phyloP scores from a whole-genome alignment of 495 filamentous ascomycete genomes.

The Evernia prunastri region DNA sequence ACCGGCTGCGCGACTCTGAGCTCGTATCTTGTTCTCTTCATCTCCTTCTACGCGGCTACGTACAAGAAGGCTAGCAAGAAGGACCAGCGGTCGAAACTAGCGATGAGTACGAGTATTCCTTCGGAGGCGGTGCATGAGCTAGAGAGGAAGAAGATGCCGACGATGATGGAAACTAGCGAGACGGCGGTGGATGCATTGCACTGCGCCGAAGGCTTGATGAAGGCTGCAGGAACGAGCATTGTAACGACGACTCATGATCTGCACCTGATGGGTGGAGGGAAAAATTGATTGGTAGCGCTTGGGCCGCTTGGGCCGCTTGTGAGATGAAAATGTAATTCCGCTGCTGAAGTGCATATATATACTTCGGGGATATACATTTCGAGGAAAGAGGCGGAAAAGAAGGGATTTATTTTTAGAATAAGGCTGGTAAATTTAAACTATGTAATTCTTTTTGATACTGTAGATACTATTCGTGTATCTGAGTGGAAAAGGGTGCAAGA shows the following conservation, averaged over 20 bases:
- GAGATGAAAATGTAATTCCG: background rate
- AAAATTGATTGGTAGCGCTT: background rate
- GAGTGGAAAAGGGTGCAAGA: too few species aligned
- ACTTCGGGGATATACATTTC: too few species aligned
- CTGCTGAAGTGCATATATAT: background rate
- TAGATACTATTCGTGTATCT: too few species aligned
- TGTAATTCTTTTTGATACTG: too few species aligned
- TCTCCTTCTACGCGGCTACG: constrained; percentile 30
- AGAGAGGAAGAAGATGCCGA: constrained; percentile 18
- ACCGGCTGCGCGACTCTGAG: constrained; percentile 30
- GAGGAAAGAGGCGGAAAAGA: too few species aligned
- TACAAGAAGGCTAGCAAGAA: constrained; percentile 28
- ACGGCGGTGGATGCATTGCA: constrained; percentile 18
- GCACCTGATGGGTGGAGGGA: constrained; percentile 12
- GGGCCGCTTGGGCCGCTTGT: background rate
- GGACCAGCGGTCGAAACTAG: constrained; percentile 8
- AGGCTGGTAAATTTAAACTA: too few species aligned
- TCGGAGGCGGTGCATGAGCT: constrained; percentile 12
- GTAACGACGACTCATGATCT: constrained; percentile 9
- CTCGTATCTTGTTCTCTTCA: constrained; percentile 31
- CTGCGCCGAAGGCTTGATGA: constrained; percentile 19
- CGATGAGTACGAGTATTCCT: constrained; percentile 16
- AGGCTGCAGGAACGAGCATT: constrained; percentile 18
- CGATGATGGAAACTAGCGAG: constrained; percentile 16
- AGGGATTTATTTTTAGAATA: background rate